Evolutionary conservation across 495 filamentous ascomycete species (phyloP).

Genomic region (Chaetomium cochliodes): DNA sequence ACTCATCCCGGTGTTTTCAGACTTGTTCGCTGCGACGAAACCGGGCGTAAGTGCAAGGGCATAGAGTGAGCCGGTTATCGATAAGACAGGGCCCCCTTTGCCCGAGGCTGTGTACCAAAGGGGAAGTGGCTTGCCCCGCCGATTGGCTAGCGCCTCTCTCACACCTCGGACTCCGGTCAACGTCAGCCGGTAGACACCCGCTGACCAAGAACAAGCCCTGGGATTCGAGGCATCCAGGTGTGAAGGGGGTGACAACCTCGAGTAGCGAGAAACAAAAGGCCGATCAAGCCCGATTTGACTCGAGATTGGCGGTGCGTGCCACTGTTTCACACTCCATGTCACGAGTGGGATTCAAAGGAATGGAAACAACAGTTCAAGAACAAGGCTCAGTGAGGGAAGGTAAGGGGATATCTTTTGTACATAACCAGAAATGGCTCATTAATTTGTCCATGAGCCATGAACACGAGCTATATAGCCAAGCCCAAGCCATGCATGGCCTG

Average conservation of each 20-base stretch:
- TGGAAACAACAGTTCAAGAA: too few species aligned
- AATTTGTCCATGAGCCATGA: too few species aligned
- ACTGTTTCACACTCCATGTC: not conserved
- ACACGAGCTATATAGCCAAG: too few species aligned
- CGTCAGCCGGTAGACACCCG: not conserved
- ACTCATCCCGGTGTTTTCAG: conserved; percentile 34
- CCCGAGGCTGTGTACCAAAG: conserved; percentile 21
- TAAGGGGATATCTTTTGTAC: too few species aligned
- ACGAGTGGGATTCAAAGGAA: too few species aligned
- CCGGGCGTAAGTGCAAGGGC: conserved; percentile 15
- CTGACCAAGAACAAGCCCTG: conserved; percentile 3
- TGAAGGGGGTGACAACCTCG: too few species aligned
- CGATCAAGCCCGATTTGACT: not conserved
- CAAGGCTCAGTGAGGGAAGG: too few species aligned
- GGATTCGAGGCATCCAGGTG: too few species aligned
- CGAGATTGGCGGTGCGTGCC: not conserved
- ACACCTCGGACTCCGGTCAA: not conserved
- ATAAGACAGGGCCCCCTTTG: conserved; percentile 28
- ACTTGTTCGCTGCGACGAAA: conserved; percentile 13
- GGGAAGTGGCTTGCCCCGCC: conserved; percentile 6
- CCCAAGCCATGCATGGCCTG: too few species aligned
- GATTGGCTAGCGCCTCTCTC: not conserved
- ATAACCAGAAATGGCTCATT: too few species aligned
- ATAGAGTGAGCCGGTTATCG: conserved; percentile 20
- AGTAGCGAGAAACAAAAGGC: not conserved